phyloP scores from a whole-genome alignment of 164 flowering plant genomes.

The Annona squamosa region DNA sequence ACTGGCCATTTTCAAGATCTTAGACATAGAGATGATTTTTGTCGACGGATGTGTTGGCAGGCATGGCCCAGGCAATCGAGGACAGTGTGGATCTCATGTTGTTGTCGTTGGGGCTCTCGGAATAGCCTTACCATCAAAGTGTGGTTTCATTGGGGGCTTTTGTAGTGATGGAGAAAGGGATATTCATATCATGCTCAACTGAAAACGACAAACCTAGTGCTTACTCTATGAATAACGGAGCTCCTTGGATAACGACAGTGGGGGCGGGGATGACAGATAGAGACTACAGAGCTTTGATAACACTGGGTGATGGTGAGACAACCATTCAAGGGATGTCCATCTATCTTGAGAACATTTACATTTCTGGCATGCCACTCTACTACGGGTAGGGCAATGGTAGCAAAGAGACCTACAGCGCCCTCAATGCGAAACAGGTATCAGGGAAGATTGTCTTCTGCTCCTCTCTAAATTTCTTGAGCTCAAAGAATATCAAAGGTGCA shows the following conservation, averaged over 20 bases:
- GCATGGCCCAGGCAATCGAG: too few relatives aligned
- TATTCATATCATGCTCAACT: conserved; percentile 21
- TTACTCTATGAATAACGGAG: conserved; percentile 12
- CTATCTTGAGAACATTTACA: conserved; percentile 24
- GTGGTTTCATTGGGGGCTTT: conserved; percentile 15
- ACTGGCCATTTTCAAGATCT: too few relatives aligned
- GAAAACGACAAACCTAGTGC: conserved; percentile 11
- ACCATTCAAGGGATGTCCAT: conserved; percentile 22
- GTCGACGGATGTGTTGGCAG: too few relatives aligned
- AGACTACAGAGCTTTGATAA: conserved; percentile 7
- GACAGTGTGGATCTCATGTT: conserved; percentile 13
- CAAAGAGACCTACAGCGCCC: conserved; percentile 11
- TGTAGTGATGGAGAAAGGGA: conserved; percentile 21
- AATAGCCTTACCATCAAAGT: not conserved
- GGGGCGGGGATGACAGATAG: conserved; percentile 17
- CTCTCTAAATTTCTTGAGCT: not conserved
- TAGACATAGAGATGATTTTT: too few relatives aligned
- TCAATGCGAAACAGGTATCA: conserved; percentile 26
- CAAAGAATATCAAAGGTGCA: conserved; percentile 25
- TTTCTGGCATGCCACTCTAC: conserved; percentile 20
- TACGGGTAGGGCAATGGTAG: conserved; percentile 25
- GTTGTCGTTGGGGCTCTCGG: conserved; percentile 10
- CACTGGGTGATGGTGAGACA: conserved; percentile 10
- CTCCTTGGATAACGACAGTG: conserved; percentile 23
- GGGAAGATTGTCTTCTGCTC: conserved; percentile 32